A percentile compares a stretch with the other conserved stretches of the same genome.
phyloP scores from a whole-genome alignment of 2,329 filamentous ascomycete genomes.

The Colletotrichum sidae region DNA sequence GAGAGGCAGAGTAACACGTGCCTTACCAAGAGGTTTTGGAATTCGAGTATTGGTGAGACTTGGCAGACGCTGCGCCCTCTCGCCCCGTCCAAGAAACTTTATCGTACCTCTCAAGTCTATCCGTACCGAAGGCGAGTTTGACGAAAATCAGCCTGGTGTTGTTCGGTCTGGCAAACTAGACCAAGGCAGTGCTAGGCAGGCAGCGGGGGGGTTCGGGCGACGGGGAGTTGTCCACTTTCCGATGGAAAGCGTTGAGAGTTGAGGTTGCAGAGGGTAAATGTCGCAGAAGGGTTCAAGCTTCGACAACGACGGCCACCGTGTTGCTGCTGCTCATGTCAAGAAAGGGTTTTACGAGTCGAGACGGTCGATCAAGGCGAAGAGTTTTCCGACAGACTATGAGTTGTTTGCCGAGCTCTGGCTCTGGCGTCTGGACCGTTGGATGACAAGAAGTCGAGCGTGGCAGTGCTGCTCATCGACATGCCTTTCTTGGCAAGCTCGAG shows the following conservation, averaged over 20 bases:
- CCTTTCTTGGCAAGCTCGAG: slow-evolving; percentile 35
- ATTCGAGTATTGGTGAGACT: slow-evolving; percentile 8
- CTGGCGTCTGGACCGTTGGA: background rate
- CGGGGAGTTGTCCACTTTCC: slow-evolving; percentile 11
- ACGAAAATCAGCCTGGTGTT: slow-evolving; percentile 11
- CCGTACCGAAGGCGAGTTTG: background rate
- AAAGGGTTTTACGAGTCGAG: background rate
- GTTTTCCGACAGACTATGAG: too few species aligned
- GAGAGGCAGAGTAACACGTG: slow-evolving; percentile 12
- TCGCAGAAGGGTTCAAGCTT: background rate
- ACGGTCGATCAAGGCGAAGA: too few species aligned
- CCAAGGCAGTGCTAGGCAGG: slow-evolving; percentile 31
- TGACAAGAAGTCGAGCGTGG: slow-evolving; percentile 22
- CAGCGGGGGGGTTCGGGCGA: slow-evolving; percentile 7
- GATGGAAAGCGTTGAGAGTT: background rate
- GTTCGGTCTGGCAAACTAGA: background rate
- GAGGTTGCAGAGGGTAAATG: background rate
- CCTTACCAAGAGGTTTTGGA: slow-evolving; percentile 9
- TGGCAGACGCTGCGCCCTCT: slow-evolving; percentile 26
- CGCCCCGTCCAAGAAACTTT: slow-evolving; percentile 33
- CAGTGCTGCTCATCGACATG: slow-evolving; percentile 37
- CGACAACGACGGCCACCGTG: slow-evolving; percentile 1
- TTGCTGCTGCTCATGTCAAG: background rate
- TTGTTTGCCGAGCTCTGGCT: background rate
- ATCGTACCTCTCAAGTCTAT: background rate